Evolutionary conservation across 768 basidiomycete genomes (phyloP).

Genomic region (Lenzites betulinus): DNA sequence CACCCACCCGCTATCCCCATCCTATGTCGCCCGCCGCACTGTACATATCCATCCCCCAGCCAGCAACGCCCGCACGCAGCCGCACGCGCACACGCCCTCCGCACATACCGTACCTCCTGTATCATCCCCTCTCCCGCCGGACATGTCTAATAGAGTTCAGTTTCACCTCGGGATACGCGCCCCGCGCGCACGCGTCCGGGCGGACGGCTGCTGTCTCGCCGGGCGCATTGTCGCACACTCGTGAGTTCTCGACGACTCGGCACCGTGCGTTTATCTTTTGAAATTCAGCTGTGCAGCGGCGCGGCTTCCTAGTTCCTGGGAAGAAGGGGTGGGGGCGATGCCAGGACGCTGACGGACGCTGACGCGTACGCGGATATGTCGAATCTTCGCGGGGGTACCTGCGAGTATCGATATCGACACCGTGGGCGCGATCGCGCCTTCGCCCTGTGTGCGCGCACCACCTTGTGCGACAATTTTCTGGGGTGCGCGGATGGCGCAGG

Average conservation of each 20-base stretch:
- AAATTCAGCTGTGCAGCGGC: too few species aligned
- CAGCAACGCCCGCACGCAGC: too few species aligned
- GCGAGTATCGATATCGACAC: too few species aligned
- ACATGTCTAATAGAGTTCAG: slow-evolving; percentile 3
- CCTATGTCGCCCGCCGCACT: neutral
- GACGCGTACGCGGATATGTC: too few species aligned
- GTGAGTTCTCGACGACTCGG: too few species aligned
- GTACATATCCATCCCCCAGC: slow-evolving; percentile 5
- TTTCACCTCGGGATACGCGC: neutral
- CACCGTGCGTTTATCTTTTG: too few species aligned
- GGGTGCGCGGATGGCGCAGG: slow-evolving; percentile 1
- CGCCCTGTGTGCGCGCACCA: neutral
- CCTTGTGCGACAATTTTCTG: slow-evolving; percentile 1
- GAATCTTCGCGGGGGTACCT: too few species aligned
- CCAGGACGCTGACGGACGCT: too few species aligned
- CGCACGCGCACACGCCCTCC: neutral
- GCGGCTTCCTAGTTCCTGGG: too few species aligned
- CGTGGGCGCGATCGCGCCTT: neutral
- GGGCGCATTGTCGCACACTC: too few species aligned
- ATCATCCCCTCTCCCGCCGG: neutral
- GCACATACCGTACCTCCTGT: slow-evolving; percentile 9
- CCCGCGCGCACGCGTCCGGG: neutral
- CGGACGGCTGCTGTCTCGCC: too few species aligned
- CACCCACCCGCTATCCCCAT: neutral
- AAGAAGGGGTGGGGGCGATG: too few species aligned